Evolutionary conservation across 352 stramenopile genomes (phyloP), one percentile per base, ranked within the genome.

Genomic region (Achlya hypogyna): DNA sequence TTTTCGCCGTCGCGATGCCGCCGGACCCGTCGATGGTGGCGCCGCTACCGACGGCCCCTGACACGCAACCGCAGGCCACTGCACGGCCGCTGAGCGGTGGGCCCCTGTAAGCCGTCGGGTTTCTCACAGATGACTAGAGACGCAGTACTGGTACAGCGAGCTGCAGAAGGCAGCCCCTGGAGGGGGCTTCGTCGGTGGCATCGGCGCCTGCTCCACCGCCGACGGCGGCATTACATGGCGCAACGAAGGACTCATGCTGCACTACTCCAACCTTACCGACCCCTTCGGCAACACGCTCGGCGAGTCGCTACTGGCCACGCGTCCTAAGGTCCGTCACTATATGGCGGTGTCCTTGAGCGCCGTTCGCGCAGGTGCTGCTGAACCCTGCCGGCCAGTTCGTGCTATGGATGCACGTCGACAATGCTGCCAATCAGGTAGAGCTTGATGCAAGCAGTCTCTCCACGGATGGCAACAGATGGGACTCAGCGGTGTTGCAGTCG

Each of bases 401-500:
- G 3, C 98, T 99, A 95, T 99, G 96, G 96, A 95, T 97, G 79
- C 86, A 95, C 49, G 85, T 98, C 16, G 93, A 98, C 71, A 93
- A 96, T 69, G 70, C 56, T 8, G 81, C 71, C 16, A 89, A 91
- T 62, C 82, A 84, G 51, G 63, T 67, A 9, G 14, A 0, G 2
- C 49, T n/a, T 5, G 20, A 23, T 9, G 35, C 18, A 35, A 53
- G 5, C 31, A 22, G 34, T 54, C 20, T 5, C 47, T 65, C 28
- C 3, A 25, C 3, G 2, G 34, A 45, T n/a, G 6, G 14, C 2
- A 3, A 16, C 42, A 70, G 1, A 86, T 98, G 71, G 95, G 89
- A 27, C 77, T 98, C 51, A 90, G 78, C 4, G 93, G 87, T 12
- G 86, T 98, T 2, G 94, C 95, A 8, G 91, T 81, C 1, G 93